Evolutionary conservation across 139 green algal genomes (phyloP).

Genomic region (Diplosphaera chodatii): DNA sequence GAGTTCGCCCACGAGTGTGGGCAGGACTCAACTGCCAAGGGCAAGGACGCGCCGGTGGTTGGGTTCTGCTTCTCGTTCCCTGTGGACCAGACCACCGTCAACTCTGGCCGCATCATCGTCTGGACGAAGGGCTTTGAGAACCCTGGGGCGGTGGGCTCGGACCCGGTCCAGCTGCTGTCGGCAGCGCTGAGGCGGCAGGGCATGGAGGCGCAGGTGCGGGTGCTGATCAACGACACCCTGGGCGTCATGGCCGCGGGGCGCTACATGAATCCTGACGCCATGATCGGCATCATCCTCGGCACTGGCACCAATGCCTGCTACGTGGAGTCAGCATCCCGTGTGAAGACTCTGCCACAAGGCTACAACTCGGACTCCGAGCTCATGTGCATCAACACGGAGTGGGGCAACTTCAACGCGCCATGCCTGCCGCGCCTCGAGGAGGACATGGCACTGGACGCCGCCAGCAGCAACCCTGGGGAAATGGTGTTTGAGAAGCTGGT

Average conservation of each 20-base stretch:
- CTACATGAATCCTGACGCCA: conserved; percentile 53
- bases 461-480: conserved; percentile 34
- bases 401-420: conserved; percentile 58
- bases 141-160: conserved; percentile 35
- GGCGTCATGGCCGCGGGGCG: conserved; percentile 46
- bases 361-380: not conserved
- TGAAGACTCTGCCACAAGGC: not conserved
- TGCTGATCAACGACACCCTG: conserved; percentile 67
- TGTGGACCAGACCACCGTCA: conserved; percentile 68
- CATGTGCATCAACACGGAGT: conserved; percentile 71
- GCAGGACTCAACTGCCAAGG: not conserved
- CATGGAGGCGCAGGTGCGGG: not conserved
- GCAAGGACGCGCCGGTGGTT: conserved; percentile 38
- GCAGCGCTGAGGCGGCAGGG: conserved; percentile 21
- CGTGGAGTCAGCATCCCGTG: conserved; percentile 39
- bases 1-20: conserved; percentile 27
- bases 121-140: conserved; percentile 78
- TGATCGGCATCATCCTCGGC: conserved; percentile 72
- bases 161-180: conserved; percentile 45
- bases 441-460: conserved; percentile 53
- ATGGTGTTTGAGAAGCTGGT: conserved; percentile 85
- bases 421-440: conserved; percentile 46
- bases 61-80: conserved; percentile 94
- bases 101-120: conserved; percentile 66
- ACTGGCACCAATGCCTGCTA: conserved; percentile 84